A percentile compares a stretch with the other conserved stretches of the same genome.
phyloP scores from a whole-genome alignment of 345 rosid species.

The Carallia brachiata region DNA sequence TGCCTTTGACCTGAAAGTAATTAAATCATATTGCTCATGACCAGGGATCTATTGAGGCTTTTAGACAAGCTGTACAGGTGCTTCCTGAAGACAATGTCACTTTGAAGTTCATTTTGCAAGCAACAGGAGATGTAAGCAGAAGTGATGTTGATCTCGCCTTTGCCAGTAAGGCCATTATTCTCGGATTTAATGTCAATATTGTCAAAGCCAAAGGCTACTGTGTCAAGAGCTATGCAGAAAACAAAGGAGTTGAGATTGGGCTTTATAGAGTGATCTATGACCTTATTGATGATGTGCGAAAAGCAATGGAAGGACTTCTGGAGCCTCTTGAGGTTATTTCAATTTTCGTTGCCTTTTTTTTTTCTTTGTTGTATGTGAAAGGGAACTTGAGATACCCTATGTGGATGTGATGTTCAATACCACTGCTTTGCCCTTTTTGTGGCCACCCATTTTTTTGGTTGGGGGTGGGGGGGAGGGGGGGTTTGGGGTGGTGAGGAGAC shows the following conservation, averaged over 20 bases:
- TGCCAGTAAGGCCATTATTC: slow-evolving; percentile 79
- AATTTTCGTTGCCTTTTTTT: slow-evolving; percentile 13
- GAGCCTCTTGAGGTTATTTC: slow-evolving; percentile 73
- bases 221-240: slow-evolving; percentile 80
- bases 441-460: not conserved
- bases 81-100: slow-evolving; percentile 92
- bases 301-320: slow-evolving; percentile 98
- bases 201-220: slow-evolving; percentile 64
- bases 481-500: not conserved
- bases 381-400: not conserved
- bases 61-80: slow-evolving; percentile 85
- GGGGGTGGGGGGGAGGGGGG: not conserved
- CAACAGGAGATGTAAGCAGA: slow-evolving; percentile 82
- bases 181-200: slow-evolving; percentile 89
- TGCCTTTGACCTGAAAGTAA: slow-evolving; percentile 12
- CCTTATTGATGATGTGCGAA: slow-evolving; percentile 85
- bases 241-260: slow-evolving; percentile 90
- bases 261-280: slow-evolving; percentile 89
- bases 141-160: slow-evolving; percentile 94
- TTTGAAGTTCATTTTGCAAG: slow-evolving; percentile 85
- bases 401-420: not conserved
- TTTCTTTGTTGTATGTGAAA: not conserved
- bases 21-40: slow-evolving; percentile 26
- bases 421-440: not conserved
- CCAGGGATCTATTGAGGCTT: slow-evolving; percentile 96